Base-by-base conservation (phyloP, 1,139 yeast species). In the Suhomyces choctaworum region DNA sequence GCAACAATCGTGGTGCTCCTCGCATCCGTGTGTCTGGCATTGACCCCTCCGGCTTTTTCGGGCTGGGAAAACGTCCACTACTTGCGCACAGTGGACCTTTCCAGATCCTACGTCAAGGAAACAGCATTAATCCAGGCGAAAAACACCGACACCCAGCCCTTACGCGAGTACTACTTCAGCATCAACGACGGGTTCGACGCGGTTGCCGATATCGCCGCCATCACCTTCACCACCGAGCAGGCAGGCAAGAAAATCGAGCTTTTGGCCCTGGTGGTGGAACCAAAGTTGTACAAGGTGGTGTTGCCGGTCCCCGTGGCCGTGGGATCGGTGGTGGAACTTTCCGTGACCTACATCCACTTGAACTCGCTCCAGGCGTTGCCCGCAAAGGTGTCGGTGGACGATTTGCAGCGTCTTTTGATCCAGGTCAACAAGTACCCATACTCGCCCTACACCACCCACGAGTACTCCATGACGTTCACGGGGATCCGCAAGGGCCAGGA, bases 241-340 rank as follows among this genome's bases (percentile, higher is more conserved):
- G 61, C 60, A 27, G 20, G 42, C 34, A 19, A 40, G 22, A 26
- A 14, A 14, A 54, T 58, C 36, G 49, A 60, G 10, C 31, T 66
- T 29, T 70, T 60, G 7, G 57, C 60, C 11, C 54, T 60, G 11
- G 56, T 48, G 54, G 63, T 59, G 19, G 46, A 43, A 13, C 51
- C 54, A 13, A 52, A 59, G 16, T 60, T 66, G 35, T 63, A 53
- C 42, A 62, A 66, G 41, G 52, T 88, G 21, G 50, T 47, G n/a
- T 60, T 85, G 22, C 85, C 89, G 13, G 66, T 67, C 35, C 85
- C 94, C 23, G 62, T 90, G 39, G 75, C 82, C 5, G 86, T 95
- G 16, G 77, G 78, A 25, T 70, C 80, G 12, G 61, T 64, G 30
- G 56, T 72, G 29, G 65, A 70, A 25, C 50, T 92, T 37, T 62